Base-by-base conservation (phyloP, 1,284 basidiomycete genomes). In the Testicularia cyperi region DNA sequence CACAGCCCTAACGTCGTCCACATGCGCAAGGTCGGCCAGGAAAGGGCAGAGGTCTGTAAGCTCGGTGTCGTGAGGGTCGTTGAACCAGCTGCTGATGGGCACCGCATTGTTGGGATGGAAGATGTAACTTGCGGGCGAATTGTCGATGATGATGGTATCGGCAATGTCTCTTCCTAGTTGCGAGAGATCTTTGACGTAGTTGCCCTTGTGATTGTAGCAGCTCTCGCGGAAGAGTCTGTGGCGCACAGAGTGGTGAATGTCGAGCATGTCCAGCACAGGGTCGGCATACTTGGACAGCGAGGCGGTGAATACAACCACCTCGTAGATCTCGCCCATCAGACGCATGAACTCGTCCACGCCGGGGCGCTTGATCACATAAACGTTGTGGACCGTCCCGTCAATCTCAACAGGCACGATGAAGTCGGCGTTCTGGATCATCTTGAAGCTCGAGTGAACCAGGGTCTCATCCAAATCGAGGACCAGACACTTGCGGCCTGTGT, bases 31-130 rank as follows among this genome's bases (percentile, higher is more conserved):
- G 78, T 98, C 94, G 15, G 87, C 80, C 61, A 98, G 82, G 84
- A 98, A 98, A 88, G 91, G 65, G 88, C 68, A 88, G 32, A 98
- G 80, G 78, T 97, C 94, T 24, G 90, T 94, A 61, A 97, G 81
- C 78, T 97, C 94, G 22, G 92, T 95, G 78, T 97, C 94, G 38
- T 72, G 71, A 5, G 78, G 78, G 54, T 79, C 79, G 78, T 96
- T 97, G 82, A 98, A 98, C 95, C 94, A 98, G 48, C 90, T 94
- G 37, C 92, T 96, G 44, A 99, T 92, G 8, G 94, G 94, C 6
- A 97, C 94, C 30, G 95, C 95, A 74, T 97, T 98, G 80, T 95
- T 95, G 14, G 92, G 92, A 75, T 99, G 94, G 83, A 99, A 99
- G 68, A 98, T 94, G 79, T 98, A 99, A 7, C 90, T 95, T 12